phyloP scores from a whole-genome alignment of 2,329 filamentous ascomycete species.

The Seiridium cupressi region DNA sequence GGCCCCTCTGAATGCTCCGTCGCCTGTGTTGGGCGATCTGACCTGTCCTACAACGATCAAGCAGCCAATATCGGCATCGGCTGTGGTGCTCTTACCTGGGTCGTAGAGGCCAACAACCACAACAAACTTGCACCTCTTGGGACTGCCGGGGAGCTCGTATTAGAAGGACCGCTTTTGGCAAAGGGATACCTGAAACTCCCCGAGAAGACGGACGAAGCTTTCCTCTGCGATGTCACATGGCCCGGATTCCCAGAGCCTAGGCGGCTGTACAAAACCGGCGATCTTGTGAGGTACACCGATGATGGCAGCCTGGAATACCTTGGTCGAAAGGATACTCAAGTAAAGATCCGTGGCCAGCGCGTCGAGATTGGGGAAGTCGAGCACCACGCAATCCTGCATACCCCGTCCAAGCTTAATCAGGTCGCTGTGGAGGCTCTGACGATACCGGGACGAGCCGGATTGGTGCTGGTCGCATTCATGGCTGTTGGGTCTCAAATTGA shows the following conservation, averaged over 20 bases:
- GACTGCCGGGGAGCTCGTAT: neutral
- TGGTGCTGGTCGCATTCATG: slow-evolving; percentile 6
- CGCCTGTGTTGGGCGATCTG: neutral
- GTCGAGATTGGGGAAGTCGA: slow-evolving; percentile 12
- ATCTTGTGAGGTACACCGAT: neutral
- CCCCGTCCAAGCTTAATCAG: neutral
- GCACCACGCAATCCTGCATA: neutral
- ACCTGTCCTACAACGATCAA: neutral
- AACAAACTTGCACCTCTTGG: slow-evolving; percentile 3
- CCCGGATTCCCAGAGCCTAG: neutral
- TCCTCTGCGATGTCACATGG: slow-evolving; percentile 12
- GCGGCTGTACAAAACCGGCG: slow-evolving; percentile 3
- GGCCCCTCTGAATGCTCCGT: neutral
- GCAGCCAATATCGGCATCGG: slow-evolving; percentile 1
- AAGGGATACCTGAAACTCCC: neutral
- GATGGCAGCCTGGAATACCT: slow-evolving; percentile 1
- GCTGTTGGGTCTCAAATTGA: slow-evolving; percentile 5
- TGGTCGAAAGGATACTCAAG: slow-evolving; percentile 9
- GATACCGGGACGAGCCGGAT: neutral
- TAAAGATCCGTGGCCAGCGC: slow-evolving; percentile 5
- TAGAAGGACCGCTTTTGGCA: slow-evolving; percentile 5
- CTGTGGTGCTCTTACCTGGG: neutral
- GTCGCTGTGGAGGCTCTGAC: slow-evolving; percentile 8
- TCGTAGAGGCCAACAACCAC: neutral
- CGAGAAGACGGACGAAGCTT: neutral